A percentile compares a stretch with the other conserved stretches of the same genome.
Conservation (phyloP, 2,329 filamentous ascomycete genomes). For the Pseudogymnoascus sp. region DNA sequence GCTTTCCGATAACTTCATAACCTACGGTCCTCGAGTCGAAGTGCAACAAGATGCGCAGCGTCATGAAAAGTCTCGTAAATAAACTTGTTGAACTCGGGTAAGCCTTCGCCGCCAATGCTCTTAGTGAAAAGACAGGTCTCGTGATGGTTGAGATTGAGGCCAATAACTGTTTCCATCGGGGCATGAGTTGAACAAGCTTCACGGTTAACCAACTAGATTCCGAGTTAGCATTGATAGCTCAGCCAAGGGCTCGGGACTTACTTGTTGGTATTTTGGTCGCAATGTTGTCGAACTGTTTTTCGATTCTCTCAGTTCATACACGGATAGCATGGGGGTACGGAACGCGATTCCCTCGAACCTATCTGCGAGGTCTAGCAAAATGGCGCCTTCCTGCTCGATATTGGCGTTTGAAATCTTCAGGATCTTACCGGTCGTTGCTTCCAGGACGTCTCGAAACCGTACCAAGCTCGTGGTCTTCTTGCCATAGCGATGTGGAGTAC, state of each 20-base stretch:
- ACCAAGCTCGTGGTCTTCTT: constrained; percentile 7
- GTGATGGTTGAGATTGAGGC: constrained; percentile 12
- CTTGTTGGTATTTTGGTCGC: constrained; percentile 3
- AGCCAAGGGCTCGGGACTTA: not conserved
- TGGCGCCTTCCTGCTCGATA: constrained; percentile 13
- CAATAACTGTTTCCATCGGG: constrained; percentile 12
- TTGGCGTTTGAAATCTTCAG: constrained; percentile 11
- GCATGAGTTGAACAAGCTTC: constrained; percentile 12
- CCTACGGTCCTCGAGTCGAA: constrained; percentile 17
- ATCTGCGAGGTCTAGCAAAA: constrained; percentile 14
- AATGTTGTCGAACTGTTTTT: constrained; percentile 5
- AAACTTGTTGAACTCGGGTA: constrained; percentile 12
- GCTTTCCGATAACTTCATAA: constrained; percentile 10
- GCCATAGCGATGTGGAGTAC: constrained; percentile 13
- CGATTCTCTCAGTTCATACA: constrained; percentile 11
- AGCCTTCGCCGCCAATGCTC: constrained; percentile 11
- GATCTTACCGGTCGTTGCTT: constrained; percentile 10
- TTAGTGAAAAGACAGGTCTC: constrained; percentile 12
- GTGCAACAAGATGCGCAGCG: constrained; percentile 14
- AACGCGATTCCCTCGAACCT: constrained; percentile 13
- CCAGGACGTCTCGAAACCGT: constrained; percentile 1
- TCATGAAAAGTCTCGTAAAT: constrained; percentile 11
- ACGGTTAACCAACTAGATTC: constrained; percentile 8
- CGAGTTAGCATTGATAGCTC: not conserved
- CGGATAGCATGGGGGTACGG: constrained; percentile 13